Base-by-base conservation (phyloP, 2,329 filamentous ascomycete genomes). In the Xylaria sp. region DNA sequence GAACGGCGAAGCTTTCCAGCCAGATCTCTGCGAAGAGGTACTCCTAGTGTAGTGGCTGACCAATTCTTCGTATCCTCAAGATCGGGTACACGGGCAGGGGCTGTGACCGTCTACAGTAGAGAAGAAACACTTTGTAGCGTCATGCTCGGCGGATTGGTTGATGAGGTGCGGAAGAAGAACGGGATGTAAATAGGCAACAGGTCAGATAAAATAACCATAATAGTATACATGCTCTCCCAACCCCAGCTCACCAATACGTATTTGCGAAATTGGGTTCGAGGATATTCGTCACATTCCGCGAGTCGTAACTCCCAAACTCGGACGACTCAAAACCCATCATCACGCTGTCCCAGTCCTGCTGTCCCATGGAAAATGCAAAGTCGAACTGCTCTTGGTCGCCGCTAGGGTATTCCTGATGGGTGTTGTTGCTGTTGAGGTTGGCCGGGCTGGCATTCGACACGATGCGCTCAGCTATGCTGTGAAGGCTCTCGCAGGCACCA, bases 191-290 rank as follows among this genome's bases (percentile, higher is more conserved):
- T 36, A 1, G 33, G 33, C 33, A 36, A 36, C 8, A 36, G 33
- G 33, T 36, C 10, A 36, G 33, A 36, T 36, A 36, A 36, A 9
- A 4, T 7, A 1, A 10, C 8, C 7, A 36, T 7, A 36, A 36
- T 36, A 36, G 33, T 36, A 36, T 36, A 36, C 33, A 36, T 36
- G 33, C 33, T 36, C 33, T 36, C 8, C 33, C 2, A 5, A 36
- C 8, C 33, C 33, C 8, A n/a, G 25, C 28, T 75, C 52, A 75
- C 74, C 73, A 75, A 41, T 67, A 68, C 2, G 70, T 64, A 12
- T 75, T 75, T 7, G 70, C 68, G 52, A 77, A 74, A 57, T 75
- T 75, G 36, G 75, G 75, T 66, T 77, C 75, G 25, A 75, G 74
- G 36, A 75, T 75, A 57, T 74, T 73, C 20, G 75, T 71, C 63